Base-by-base conservation (phyloP, 257 asterid species). In the Solanum chilense region DNA sequence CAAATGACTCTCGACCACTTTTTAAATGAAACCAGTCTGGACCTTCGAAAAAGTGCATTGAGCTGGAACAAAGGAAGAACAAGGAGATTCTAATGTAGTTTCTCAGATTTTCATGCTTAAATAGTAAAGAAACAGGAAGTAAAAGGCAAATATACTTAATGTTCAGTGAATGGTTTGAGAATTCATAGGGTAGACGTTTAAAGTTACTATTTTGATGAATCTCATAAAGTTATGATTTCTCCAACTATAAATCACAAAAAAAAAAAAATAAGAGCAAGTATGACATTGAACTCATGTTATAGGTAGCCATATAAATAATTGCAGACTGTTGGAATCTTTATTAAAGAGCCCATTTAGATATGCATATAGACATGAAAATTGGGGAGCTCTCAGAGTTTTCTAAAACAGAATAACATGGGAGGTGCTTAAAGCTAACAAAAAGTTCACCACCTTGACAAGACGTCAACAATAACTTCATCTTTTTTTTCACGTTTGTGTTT, bases 1-100 rank as follows among this genome's bases (percentile, higher is more conserved):
- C 89, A 90, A 95, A 97, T 88, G 89, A 89, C 92, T 96, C 98
- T 89, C 96, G 91, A 86, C 99, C 99, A 93, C 97, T 94, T 93
- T 92, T 94, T 91, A 97, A 84, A 90, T 95, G 93, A 85, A 91
- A 82, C 99, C 99, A 97, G 58, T 97, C 96, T 60, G 99, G 98
- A 85, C 98, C 99, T 93, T 97, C 99, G 76, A 97, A 97, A 93
- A 98, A 97, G 91, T 97, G 99, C 99, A 97, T 92, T 84, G 99
- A 97, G 90, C 99, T 97, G 95, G 49, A 91, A 90, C 87, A 88
- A 82, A 73, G 83, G 88, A 86, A 75, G 45, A 84, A 74, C 20
- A 86, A 27, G 85, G 86, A 45, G 84, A 39, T 70, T 77, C 64
- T 35, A 42, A 87, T 82, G 84, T 78, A 81, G 44, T 47, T 15